phyloP scores from a whole-genome alignment of 345 rosid species.

The Sisymbrium altissimum region DNA sequence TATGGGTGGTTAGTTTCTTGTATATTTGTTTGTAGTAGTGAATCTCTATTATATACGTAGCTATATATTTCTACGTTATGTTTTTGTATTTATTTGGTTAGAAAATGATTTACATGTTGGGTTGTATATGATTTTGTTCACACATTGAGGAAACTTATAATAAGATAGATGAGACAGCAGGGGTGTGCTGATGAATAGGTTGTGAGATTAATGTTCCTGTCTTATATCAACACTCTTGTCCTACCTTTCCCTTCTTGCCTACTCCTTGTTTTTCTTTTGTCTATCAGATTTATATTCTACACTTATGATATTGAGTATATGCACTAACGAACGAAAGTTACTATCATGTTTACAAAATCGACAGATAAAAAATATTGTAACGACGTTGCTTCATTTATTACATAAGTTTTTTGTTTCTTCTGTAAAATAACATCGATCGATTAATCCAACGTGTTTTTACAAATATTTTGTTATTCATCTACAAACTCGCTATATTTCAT shows the following conservation, averaged over 20 bases:
- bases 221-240: conserved; percentile 30
- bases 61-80: not conserved
- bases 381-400: not conserved
- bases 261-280: conserved; percentile 19
- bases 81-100: not conserved
- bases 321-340: not conserved
- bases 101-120: not conserved
- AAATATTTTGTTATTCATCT: not conserved
- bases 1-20: not conserved
- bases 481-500: not conserved
- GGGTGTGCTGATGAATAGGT: conserved; percentile 27
- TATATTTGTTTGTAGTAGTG: not conserved
- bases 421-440: not conserved
- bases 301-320: not conserved
- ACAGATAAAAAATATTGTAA: not conserved
- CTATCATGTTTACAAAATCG: not conserved
- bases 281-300: not conserved
- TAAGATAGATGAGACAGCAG: conserved; percentile 24
- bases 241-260: conserved; percentile 26
- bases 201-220: conserved; percentile 28
- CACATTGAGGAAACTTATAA: conserved; percentile 3
- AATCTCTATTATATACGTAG: not conserved
- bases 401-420: not conserved
- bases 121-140: conserved; percentile 11
- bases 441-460: not conserved